Evolutionary conservation across 139 green algal species (phyloP), one percentile per base, ranked within the genome.

Genomic region (Monoraphidium neglectum): DNA sequence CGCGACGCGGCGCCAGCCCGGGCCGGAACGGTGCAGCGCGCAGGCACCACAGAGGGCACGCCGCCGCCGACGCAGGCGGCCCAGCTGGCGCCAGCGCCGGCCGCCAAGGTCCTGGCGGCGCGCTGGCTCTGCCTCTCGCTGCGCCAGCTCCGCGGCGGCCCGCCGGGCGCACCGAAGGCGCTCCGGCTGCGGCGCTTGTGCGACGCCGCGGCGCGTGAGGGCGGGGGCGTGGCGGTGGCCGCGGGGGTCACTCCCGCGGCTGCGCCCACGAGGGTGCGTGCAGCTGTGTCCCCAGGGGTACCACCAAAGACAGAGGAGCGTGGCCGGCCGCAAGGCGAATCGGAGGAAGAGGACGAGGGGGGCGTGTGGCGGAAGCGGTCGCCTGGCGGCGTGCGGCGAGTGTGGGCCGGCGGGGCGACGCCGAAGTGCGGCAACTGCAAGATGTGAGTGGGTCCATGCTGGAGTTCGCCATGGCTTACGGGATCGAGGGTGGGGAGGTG

Each of bases 61-160:
- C n/a, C n/a, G n/a, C n/a, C n/a, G n/a, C n/a, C n/a, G n/a, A n/a
- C n/a, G n/a, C n/a, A n/a, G n/a, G n/a, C n/a, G n/a, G n/a, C n/a
- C n/a, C n/a, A 15, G 2, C 64, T 51, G 3, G 47, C 47, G 47
- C 13, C 13, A 12, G 13, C 47, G 47, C 47, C 47, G 47, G 13
- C 47, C 13, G 47, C 56, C 57, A 37, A 54, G 46, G 10, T 65
- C 15, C 24, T 64, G 37, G 72, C 61, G 16, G 61, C 59, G 32
- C 61, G 59, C 16, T 78, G 72, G 61, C 32, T 78, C n/a, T 43
- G 71, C 60, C 61, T 78, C 13, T 78, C 72, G 16, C 33, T 33
- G 15, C 61, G 72, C 24, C 57, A 43, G 49, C 38, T 78, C 43
- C 46, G 40, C 2, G 57, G 46, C 13, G 72, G 72, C 3, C 72